A percentile compares a stretch with the other conserved stretches of the same genome.
phyloP scores from a whole-genome alignment of 2,329 filamentous ascomycete genomes.

The Pseudogymnoascus destructans region DNA sequence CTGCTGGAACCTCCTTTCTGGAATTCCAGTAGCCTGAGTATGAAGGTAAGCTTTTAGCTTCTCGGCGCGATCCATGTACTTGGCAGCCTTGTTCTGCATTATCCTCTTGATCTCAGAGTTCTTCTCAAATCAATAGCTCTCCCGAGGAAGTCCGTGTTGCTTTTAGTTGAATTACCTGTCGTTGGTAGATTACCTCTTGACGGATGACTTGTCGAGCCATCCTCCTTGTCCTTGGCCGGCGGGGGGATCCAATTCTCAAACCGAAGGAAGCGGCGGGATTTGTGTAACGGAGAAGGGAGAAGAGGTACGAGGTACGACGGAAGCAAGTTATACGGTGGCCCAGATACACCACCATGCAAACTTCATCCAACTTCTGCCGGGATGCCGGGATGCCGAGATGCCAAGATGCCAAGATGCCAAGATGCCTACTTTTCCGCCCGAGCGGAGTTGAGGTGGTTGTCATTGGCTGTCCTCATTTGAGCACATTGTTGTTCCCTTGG shows the following conservation, averaged over 20 bases:
- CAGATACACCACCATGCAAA: neutral
- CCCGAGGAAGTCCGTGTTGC: neutral
- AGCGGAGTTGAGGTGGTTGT: neutral
- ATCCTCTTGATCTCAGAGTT: constrained; percentile 88
- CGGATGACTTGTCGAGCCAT: too few species aligned
- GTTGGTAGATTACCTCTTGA: neutral
- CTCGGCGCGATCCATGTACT: constrained; percentile 57
- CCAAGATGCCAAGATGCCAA: neutral
- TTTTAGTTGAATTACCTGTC: neutral
- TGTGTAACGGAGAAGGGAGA: too few species aligned
- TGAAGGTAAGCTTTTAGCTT: constrained; percentile 77
- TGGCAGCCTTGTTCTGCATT: constrained; percentile 71
- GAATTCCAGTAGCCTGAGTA: neutral
- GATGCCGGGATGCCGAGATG: too few species aligned
- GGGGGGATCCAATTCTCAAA: neutral
- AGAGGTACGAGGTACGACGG: too few species aligned
- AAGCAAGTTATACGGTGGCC: too few species aligned
- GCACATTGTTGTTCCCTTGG: constrained; percentile 5
- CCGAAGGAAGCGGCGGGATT: too few species aligned
- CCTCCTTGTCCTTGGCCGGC: neutral
- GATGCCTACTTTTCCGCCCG: neutral
- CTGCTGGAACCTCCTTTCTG: neutral
- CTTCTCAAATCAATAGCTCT: constrained; percentile 63
- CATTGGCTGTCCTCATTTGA: constrained; percentile 1
- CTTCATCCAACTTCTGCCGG: neutral